phyloP scores from a whole-genome alignment of 495 filamentous ascomycete genomes.

The Talaromyces ruber region DNA sequence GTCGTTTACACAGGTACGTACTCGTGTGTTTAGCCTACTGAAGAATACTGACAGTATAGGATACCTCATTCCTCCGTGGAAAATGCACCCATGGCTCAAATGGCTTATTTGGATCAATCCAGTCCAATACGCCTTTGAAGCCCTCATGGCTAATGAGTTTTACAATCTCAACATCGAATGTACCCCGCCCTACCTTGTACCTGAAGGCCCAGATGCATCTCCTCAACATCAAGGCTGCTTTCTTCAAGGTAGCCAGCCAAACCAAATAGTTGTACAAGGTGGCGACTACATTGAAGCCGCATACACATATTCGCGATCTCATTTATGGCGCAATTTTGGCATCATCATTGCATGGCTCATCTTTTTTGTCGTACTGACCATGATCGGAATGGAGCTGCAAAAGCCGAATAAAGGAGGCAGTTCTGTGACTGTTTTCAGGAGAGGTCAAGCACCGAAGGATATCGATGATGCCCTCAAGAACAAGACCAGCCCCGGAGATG shows the following conservation, averaged over 20 bases:
- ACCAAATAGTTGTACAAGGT: slow-evolving; percentile 43
- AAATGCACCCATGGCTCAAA: slow-evolving; percentile 74
- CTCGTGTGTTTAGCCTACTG: neutral
- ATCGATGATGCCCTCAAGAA: slow-evolving; percentile 35
- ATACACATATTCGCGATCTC: slow-evolving; percentile 45
- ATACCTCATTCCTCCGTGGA: slow-evolving; percentile 61
- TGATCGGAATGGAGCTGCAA: slow-evolving; percentile 59
- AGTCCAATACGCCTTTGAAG: slow-evolving; percentile 66
- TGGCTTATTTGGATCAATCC: slow-evolving; percentile 77
- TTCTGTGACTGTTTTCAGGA: slow-evolving; percentile 59
- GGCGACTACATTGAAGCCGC: slow-evolving; percentile 42
- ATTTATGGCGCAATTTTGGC: slow-evolving; percentile 57
- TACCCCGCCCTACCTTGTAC: slow-evolving; percentile 48
- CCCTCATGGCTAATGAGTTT: slow-evolving; percentile 53
- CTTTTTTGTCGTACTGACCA: slow-evolving; percentile 44
- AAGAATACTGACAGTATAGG: slow-evolving; percentile 26
- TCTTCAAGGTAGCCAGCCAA: slow-evolving; percentile 44
- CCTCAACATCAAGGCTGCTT: slow-evolving; percentile 52
- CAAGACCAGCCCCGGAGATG: slow-evolving; percentile 30
- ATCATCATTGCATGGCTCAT: slow-evolving; percentile 50
- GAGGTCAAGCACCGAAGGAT: slow-evolving; percentile 48
- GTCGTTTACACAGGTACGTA: slow-evolving; percentile 60
- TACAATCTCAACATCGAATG: slow-evolving; percentile 37
- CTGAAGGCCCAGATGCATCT: slow-evolving; percentile 50
- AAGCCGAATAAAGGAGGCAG: slow-evolving; percentile 66